Conservation (phyloP, 495 filamentous ascomycete species). For the Xylaria castorea region DNA sequence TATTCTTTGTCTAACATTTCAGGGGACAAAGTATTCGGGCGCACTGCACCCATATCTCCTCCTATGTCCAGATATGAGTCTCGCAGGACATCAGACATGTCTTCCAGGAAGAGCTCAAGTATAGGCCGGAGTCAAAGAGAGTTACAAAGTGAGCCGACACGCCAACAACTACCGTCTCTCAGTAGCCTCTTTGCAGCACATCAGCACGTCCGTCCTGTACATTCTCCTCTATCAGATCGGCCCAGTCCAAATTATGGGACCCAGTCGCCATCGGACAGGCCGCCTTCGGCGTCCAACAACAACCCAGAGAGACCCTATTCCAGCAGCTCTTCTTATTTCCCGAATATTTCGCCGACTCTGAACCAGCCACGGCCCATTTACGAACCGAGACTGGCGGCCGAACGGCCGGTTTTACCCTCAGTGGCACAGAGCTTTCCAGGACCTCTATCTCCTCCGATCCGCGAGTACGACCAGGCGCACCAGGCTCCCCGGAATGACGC, state of each 20-base stretch:
- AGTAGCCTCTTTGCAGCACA: conserved; percentile 61
- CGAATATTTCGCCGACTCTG: conserved; percentile 41
- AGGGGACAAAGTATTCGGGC: conserved; percentile 48
- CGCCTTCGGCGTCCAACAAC: conserved; percentile 35
- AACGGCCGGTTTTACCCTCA: conserved; percentile 48
- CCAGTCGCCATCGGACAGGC: conserved; percentile 54
- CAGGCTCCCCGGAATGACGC: conserved; percentile 32
- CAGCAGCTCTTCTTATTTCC: conserved; percentile 55
- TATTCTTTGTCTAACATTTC: conserved; percentile 46
- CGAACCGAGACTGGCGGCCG: conserved; percentile 45
- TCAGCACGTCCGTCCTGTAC: conserved; percentile 45
- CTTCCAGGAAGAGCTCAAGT: conserved; percentile 44
- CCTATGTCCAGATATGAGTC: conserved; percentile 62
- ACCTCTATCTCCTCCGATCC: conserved; percentile 47
- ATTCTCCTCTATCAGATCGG: conserved; percentile 54
- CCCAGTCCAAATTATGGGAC: conserved; percentile 44
- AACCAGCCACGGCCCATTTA: conserved; percentile 51
- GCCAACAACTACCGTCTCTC: conserved; percentile 59
- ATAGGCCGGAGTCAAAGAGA: conserved; percentile 45
- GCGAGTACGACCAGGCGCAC: conserved; percentile 43
- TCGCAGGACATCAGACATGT: conserved; percentile 51
- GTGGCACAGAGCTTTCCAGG: conserved; percentile 51
- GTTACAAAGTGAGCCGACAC: conserved; percentile 36
- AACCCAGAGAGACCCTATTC: conserved; percentile 43
- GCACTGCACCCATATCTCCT: conserved; percentile 46